A percentile compares a stretch with the other conserved stretches of the same genome.
These are phyloP conservation scores for Solioccasus polychromus DNA, from an alignment of 768 basidiomycete species.

Conservation along the genomic window DNA sequence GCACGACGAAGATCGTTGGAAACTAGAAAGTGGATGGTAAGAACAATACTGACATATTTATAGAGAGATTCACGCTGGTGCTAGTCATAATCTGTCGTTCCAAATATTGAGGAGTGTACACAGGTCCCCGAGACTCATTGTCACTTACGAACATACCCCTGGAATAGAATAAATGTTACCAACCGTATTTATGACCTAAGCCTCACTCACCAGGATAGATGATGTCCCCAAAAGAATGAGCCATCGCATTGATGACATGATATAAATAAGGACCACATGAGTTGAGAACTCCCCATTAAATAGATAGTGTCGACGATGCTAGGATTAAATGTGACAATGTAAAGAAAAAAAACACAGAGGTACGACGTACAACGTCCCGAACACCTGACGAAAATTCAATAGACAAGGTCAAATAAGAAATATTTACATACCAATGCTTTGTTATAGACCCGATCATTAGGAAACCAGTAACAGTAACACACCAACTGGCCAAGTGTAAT, in stretches of 20 bases:
- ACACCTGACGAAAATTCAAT: constrained; percentile 1
- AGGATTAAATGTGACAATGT: neutral
- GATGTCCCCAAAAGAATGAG: constrained; percentile 1
- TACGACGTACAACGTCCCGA: neutral
- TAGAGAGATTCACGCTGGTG: too few relatives aligned
- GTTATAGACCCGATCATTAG: neutral
- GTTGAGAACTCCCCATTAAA: neutral
- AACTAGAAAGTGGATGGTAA: neutral
- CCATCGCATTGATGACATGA: neutral
- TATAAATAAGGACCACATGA: constrained; percentile 1
- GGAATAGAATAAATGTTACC: neutral
- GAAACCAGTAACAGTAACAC: constrained; percentile 13
- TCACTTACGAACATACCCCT: constrained; percentile 12
- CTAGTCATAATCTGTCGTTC: too few relatives aligned
- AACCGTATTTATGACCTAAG: too few relatives aligned
- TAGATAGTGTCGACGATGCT: constrained; percentile 11
- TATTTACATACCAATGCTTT: constrained; percentile 4
- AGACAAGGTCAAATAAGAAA: neutral
- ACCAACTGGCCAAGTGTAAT: constrained; percentile 8
- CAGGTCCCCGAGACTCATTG: too few relatives aligned
- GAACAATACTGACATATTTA: too few relatives aligned
- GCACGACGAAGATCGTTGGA: neutral
- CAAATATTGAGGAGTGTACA: neutral
- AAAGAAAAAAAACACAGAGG: neutral
- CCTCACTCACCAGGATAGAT: neutral